These are phyloP conservation scores for Globisporangium mamillatum DNA, from an alignment of 352 stramenopile genomes.

Conservation along the genomic window DNA sequence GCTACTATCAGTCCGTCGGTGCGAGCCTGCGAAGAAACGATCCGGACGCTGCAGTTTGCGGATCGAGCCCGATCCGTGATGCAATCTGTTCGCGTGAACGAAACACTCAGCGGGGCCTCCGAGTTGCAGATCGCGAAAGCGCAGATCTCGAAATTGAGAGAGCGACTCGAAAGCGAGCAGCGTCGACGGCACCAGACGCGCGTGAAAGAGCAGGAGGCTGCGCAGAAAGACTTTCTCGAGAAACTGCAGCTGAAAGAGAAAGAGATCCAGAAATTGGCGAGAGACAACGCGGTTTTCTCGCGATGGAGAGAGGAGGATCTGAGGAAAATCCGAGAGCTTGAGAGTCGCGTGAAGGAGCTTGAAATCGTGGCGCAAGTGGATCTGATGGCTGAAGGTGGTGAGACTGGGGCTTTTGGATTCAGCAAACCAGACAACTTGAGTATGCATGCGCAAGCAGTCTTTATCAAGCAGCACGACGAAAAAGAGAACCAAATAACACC, in stretches of 20 bases:
- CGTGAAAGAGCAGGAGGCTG: constrained; percentile 53
- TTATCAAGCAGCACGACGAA: neutral
- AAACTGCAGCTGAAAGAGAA: constrained; percentile 65
- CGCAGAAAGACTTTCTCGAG: constrained; percentile 45
- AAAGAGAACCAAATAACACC: constrained; percentile 1
- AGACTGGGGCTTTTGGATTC: too few relatives aligned
- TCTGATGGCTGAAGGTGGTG: neutral
- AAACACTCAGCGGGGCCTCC: constrained; percentile 40
- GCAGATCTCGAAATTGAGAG: constrained; percentile 52
- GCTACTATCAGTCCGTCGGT: constrained; percentile 56
- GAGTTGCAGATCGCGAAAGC: constrained; percentile 60
- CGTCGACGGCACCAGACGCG: constrained; percentile 41
- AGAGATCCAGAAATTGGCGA: constrained; percentile 46
- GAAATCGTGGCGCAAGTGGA: constrained; percentile 13
- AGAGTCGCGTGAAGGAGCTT: constrained; percentile 42
- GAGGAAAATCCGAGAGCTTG: constrained; percentile 48
- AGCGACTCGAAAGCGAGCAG: constrained; percentile 50
- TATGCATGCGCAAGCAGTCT: neutral
- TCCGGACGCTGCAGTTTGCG: constrained; percentile 77
- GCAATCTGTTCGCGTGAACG: constrained; percentile 70
- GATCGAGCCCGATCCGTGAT: constrained; percentile 71
- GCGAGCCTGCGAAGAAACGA: constrained; percentile 56
- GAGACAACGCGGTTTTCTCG: constrained; percentile 60
- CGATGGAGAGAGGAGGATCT: constrained; percentile 61
- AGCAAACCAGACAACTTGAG: neutral